Conservation (phyloP, 495 filamentous ascomycete genomes). For the Penicillium parvum region DNA sequence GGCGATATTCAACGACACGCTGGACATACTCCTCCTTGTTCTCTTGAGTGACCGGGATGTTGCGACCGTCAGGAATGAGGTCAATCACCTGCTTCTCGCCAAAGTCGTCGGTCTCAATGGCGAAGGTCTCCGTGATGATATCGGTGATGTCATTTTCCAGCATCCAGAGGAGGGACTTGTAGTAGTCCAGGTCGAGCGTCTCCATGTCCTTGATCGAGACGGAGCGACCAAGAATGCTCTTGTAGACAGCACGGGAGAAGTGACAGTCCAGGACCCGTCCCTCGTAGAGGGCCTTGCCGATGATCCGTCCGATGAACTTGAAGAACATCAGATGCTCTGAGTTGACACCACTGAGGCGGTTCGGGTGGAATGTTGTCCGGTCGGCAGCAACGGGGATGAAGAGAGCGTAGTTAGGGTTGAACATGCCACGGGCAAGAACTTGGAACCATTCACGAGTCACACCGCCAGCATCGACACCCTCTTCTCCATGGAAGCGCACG, state of each 20-base stretch:
- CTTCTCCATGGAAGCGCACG: conserved; percentile 95
- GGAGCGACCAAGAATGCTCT: conserved; percentile 87
- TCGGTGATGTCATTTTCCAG: conserved; percentile 98
- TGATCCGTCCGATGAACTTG: conserved; percentile 98
- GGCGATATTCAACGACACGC: conserved; percentile 86
- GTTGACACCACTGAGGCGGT: conserved; percentile 88
- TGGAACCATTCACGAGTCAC: conserved; percentile 99
- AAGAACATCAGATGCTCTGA: conserved; percentile 96
- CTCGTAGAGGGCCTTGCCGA: conserved; percentile 97
- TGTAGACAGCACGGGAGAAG: conserved; percentile 98
- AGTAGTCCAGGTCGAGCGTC: conserved; percentile 95
- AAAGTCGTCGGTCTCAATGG: conserved; percentile 88
- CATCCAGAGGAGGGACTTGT: conserved; percentile 99
- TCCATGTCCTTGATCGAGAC: conserved; percentile 99
- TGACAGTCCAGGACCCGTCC: conserved; percentile 95
- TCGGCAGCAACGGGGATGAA: conserved; percentile 98
- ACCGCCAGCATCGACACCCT: conserved; percentile 96
- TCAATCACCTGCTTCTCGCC: conserved; percentile 84
- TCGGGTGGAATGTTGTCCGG: conserved; percentile 97
- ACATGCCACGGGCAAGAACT: conserved; percentile 96
- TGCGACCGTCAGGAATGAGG: conserved; percentile 78
- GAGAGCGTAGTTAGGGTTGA: conserved; percentile 95
- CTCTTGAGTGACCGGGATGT: conserved; percentile 91
- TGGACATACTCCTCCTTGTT: conserved; percentile 98
- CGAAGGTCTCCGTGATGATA: conserved; percentile 96